A percentile compares a stretch with the other conserved stretches of the same genome.
Conservation (phyloP, 352 stramenopile species). For the Globisporangium iwayamae region DNA sequence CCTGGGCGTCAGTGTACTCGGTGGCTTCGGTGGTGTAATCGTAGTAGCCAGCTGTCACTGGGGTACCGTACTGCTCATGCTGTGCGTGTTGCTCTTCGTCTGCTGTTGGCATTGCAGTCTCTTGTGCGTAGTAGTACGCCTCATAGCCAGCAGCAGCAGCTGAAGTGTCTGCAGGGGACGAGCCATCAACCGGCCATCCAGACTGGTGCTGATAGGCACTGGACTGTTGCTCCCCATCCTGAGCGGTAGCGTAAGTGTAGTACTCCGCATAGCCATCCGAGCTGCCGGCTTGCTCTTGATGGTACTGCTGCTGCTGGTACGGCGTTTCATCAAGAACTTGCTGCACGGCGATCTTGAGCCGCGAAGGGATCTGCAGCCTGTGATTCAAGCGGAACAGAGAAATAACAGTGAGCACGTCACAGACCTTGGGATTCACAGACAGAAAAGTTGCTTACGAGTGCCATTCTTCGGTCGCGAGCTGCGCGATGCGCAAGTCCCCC, state of each 20-base stretch:
- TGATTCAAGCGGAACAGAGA: background rate
- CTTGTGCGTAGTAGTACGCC: constrained; percentile 12
- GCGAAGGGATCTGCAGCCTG: constrained; percentile 48
- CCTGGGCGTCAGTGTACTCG: background rate
- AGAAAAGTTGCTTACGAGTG: constrained; percentile 28
- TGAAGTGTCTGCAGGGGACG: background rate
- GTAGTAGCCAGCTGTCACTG: background rate
- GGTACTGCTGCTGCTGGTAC: constrained; percentile 8
- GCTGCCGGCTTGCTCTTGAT: constrained; percentile 5
- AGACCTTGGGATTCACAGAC: background rate
- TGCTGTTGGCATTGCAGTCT: background rate
- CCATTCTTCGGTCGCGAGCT: constrained; percentile 40
- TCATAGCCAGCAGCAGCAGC: background rate
- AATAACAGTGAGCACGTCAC: background rate
- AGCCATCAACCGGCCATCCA: background rate
- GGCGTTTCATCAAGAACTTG: constrained; percentile 43
- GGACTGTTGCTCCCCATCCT: background rate
- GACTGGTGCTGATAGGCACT: background rate
- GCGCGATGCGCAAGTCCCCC: constrained; percentile 44
- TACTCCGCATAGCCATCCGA: constrained; percentile 16
- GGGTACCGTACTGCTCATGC: background rate
- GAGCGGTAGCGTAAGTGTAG: background rate
- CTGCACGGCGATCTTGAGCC: constrained; percentile 65
- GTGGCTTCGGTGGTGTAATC: background rate
- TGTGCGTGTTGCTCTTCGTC: background rate